A percentile compares a stretch with the other conserved stretches of the same genome.
Evolutionary conservation across 345 rosid genomes (phyloP).

Genomic region (Aquilaria sinensis): DNA sequence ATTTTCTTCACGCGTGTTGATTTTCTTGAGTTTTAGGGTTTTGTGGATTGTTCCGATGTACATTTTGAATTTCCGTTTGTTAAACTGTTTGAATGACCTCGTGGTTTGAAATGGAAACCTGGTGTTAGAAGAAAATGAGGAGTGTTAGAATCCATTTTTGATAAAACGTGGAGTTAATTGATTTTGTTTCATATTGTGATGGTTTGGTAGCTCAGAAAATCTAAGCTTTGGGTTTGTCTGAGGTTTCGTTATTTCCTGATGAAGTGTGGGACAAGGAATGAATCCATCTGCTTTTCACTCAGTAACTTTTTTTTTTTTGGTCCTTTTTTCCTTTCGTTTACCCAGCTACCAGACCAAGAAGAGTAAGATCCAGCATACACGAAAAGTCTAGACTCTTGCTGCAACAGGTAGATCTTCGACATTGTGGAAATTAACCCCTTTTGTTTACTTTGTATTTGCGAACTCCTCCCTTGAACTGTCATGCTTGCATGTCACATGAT

Average conservation of each 20-base stretch:
- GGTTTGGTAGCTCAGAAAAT: slow-evolving; percentile 15
- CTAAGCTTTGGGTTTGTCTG: slow-evolving; percentile 8
- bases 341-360: not conserved
- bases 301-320: not conserved
- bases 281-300: not conserved
- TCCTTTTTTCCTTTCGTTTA: not conserved
- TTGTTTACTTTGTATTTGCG: too few species aligned
- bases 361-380: not conserved
- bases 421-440: too few species aligned
- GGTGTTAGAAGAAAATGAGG: not conserved
- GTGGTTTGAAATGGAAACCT: not conserved
- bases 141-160: too few species aligned
- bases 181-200: slow-evolving; percentile 11
- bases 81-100: slow-evolving; percentile 1
- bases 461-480: too few species aligned
- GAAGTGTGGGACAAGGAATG: slow-evolving; percentile 15
- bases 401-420: too few species aligned
- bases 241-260: not conserved
- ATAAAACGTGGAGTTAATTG: not conserved
- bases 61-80: slow-evolving; percentile 3
- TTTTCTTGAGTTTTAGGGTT: slow-evolving; percentile 11
- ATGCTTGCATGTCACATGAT: too few species aligned
- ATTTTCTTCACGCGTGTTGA: slow-evolving; percentile 2
- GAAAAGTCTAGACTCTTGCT: too few species aligned
- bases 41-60: slow-evolving; percentile 11